A percentile compares a stretch with the other conserved stretches of the same genome.
phyloP scores from a whole-genome alignment of 2,329 filamentous ascomycete genomes.

The Hirsutella thompsonii region DNA sequence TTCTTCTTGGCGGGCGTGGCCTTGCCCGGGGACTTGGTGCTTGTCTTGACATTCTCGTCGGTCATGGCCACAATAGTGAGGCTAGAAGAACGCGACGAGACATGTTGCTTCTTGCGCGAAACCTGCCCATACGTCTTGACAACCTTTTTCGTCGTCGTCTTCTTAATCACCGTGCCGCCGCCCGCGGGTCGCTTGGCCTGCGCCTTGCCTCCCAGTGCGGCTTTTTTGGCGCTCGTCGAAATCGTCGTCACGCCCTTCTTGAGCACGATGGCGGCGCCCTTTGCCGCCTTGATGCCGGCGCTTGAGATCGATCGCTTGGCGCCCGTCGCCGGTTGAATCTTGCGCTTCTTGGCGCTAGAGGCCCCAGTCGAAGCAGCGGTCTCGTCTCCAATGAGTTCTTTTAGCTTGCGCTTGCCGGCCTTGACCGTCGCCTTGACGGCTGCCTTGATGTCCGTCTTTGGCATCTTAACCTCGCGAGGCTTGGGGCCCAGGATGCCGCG shows the following conservation, averaged over 20 bases:
- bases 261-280: constrained; percentile 22
- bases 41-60: background rate
- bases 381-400: constrained; percentile 33
- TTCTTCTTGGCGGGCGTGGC: background rate
- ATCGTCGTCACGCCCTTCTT: constrained; percentile 23
- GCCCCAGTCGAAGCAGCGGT: constrained; percentile 16
- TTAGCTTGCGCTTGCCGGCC: constrained; percentile 42
- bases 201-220: constrained; percentile 11
- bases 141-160: constrained; percentile 10
- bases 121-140: background rate
- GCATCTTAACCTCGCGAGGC: constrained; percentile 39
- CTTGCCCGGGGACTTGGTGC: background rate
- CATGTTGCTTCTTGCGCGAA: constrained; percentile 15
- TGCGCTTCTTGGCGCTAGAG: constrained; percentile 34
- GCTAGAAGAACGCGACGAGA: constrained; percentile 7
- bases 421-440: constrained; percentile 24
- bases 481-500: constrained; percentile 51
- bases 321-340: constrained; percentile 19
- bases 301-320: constrained; percentile 21
- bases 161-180: constrained; percentile 15
- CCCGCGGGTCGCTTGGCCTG: constrained; percentile 13
- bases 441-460: constrained; percentile 29
- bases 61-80: constrained; percentile 8
- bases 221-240: constrained; percentile 15
- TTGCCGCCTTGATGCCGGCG: constrained; percentile 21